Evolutionary conservation across 2,329 filamentous ascomycete species (phyloP).

Genomic region (Aureobasidium sp.): DNA sequence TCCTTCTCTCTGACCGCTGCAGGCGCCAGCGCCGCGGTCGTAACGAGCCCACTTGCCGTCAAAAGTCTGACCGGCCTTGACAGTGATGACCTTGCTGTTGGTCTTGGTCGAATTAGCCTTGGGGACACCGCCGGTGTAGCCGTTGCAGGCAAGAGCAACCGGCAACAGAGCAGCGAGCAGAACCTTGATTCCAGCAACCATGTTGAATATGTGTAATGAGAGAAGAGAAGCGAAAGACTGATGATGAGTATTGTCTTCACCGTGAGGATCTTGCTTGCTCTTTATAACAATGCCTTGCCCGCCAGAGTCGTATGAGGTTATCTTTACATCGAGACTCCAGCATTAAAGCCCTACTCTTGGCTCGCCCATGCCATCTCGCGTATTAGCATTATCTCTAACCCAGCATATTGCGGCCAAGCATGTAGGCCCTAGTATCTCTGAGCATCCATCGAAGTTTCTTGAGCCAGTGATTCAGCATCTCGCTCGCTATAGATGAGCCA

Average conservation of each 20-base stretch:
- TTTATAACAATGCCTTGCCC: no score
- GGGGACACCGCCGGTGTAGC: constrained; percentile 20
- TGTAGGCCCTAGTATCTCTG: not conserved
- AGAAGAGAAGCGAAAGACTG: not conserved
- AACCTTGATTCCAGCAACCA: constrained; percentile 14
- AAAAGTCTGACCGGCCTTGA: constrained; percentile 25
- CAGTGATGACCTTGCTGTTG: constrained; percentile 29
- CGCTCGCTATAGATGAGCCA: not conserved
- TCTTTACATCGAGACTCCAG: no score
- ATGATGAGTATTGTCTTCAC: not conserved
- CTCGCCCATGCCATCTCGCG: not conserved
- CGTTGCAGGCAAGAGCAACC: constrained; percentile 19
- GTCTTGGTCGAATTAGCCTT: constrained; percentile 17
- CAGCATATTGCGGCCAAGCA: not conserved
- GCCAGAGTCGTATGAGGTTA: no score
- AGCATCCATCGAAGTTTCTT: not conserved
- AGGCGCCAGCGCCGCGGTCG: constrained; percentile 35
- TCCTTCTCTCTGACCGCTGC: constrained; percentile 30
- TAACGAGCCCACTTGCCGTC: constrained; percentile 42
- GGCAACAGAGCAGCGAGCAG: constrained; percentile 24
- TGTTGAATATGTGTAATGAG: not conserved
- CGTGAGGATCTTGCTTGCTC: not conserved
- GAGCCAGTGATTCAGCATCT: not conserved
- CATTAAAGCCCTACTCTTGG: not conserved
- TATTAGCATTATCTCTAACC: not conserved